A percentile compares a stretch with the other conserved stretches of the same genome.
Evolutionary conservation across 495 filamentous ascomycete genomes (phyloP).

Genomic region (Trichoderma orchidacearum): DNA sequence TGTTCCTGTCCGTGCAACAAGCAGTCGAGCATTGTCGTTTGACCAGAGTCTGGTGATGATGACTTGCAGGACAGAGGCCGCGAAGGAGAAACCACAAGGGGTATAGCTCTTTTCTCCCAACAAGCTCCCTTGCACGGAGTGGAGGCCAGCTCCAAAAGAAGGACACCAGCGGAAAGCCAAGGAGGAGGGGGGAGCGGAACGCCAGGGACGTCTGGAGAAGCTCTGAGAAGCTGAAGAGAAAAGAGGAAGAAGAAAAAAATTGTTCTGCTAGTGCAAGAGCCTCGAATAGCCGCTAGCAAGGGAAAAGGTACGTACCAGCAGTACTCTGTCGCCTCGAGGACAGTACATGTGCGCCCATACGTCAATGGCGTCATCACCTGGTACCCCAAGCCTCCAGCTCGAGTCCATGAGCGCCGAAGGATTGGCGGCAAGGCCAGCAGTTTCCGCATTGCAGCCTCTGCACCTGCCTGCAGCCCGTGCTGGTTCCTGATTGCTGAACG

Average conservation of each 20-base stretch:
- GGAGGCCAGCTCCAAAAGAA: too few species aligned
- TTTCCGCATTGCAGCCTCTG: not conserved
- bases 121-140: not conserved
- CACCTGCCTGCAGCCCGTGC: not conserved
- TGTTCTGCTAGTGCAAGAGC: not conserved
- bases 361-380: not conserved
- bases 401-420: not conserved
- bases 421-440: not conserved
- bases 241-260: not conserved
- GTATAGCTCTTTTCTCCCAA: not conserved
- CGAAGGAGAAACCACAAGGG: not conserved
- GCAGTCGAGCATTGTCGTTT: too few species aligned
- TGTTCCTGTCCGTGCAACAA: not conserved
- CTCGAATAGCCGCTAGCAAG: not conserved
- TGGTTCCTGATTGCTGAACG: conserved; percentile 4
- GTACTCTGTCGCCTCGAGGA: not conserved
- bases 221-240: not conserved
- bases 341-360: not conserved
- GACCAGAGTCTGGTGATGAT: not conserved
- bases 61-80: not conserved
- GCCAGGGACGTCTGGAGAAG: not conserved
- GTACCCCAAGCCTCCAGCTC: not conserved
- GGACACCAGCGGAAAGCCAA: not conserved
- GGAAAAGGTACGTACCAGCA: not conserved
- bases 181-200: not conserved